Evolutionary conservation across 805 yeast genomes (phyloP), one percentile per base, ranked within the genome.

Genomic region (Myxozyma udenii): DNA sequence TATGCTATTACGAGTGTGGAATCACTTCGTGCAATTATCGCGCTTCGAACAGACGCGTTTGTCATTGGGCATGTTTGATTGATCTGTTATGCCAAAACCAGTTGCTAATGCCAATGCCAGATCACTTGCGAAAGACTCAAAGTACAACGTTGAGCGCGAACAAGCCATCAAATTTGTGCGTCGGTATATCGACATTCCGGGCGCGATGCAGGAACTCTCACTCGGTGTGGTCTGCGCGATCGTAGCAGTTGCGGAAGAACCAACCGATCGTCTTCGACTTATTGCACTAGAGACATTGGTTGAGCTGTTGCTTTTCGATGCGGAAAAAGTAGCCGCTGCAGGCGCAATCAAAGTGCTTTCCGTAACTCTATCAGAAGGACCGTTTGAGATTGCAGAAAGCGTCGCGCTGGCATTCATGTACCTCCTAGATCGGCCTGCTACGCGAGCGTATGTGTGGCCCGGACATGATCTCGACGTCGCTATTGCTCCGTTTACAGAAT

Each of bases 111-210:
- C 12, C 12, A 5, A 14, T 2, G 19, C 1, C 19, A 54, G 59
- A 14, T 76, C 95, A 0, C 68, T 91, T 30, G 75, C 85, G 0
- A 80, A 80, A 45, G 83, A 81, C 21, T 70, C 75, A 33, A 66
- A 79, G 2, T 68, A 63, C 50, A 76, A 79, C 22, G 67, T 80
- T 1, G 96, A 90, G 62, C 77, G 89, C 53, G 83, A 81, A 42
- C 88, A 89, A 62, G 93, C 95, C 0, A 62, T 91, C 28, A 85
- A 84, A 61, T 70, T 88, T 23, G 69, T 88, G 0, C 73, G 96
- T 25, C 71, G 75, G 28, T 79, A 85, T 51, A 61, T 85, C 2
- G 81, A 76, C 36, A 70, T 80, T 2, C 75, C 74, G 1, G 70
- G 65, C 64, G 91, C 88, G 1, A 68, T 74, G 4, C 66, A 71